Evolutionary conservation across 2,329 filamentous ascomycete genomes (phyloP), one percentile per base, ranked within the genome.

Genomic region (Stemphylium lycopersici): DNA sequence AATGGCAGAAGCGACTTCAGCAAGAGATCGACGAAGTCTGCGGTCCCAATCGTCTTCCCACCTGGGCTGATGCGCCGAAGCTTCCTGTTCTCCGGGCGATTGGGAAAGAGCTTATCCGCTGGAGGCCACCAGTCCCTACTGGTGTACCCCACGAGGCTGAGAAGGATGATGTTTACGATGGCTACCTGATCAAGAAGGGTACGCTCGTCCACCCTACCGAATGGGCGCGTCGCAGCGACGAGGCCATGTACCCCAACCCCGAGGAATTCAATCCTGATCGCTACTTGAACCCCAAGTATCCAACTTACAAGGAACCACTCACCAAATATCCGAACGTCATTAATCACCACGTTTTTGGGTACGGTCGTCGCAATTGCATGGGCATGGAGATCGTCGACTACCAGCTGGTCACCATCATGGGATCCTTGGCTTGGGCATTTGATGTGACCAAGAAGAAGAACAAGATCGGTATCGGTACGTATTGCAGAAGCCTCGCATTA

Each of bases 261-360:
- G 83, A 87, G 45, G 78, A 72, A 61, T 87, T 80, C 73, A 80
- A 77, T 15, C 84, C 85, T 0, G 83, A 84, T 55, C 81, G 85
- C 31, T 88, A 82, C 74, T 78, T 88, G 4, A 33, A 52, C 20
- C 54, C 59, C 0, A 20, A 34, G 8, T 63, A 48, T 5, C 58
- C 61, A 1, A 56, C 59, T 3, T 63, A 58, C 37, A 48, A 48
- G n/a, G 46, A 56, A 24, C 61, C 61, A 1, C 15, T 65, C 2
- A 55, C 48, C 0, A 40, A 49, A 16, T 59, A 51, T 16, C 62
- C 58, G 1, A 59, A 48, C 18, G 44, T 48, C 24, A 48, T 48
- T 55, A 52, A 55, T 6, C 62, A 48, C 39, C 43, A 59, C 13
- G 33, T 48, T 3, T 62, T 63, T 20, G 62, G 62, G 0, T 56